Base-by-base conservation (phyloP, 2,329 filamentous ascomycete species). In the Diaporthe capsici region DNA sequence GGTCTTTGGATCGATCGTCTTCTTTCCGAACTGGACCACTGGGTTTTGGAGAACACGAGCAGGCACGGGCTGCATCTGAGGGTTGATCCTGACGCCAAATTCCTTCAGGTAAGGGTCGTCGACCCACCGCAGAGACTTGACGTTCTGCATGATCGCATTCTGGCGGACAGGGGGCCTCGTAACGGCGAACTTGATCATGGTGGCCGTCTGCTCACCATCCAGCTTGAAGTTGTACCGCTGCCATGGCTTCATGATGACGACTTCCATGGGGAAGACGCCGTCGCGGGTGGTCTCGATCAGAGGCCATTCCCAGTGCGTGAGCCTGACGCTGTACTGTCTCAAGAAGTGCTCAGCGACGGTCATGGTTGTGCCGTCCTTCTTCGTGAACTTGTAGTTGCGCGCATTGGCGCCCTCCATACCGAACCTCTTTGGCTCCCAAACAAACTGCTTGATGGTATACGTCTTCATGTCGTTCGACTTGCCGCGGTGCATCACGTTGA, bases 181-280 rank as follows among this genome's bases (percentile, higher is more conserved):
- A 6, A 98, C 96, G 0, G 96, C 96, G 80, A 96, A 95, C 83
- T 94, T 96, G 86, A 99, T 98, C 97, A 99, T 99, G 7, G 89
- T 85, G 0, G 93, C 86, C 0, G 96, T 98, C 85, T 98, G 89
- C 0, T 80, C 73, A 0, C 89, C 86, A 72, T 89, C 89, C 1
- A 94, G 82, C 83, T 94, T 94, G 84, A 86, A 93, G 0, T 86
- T 85, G 78, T 93, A 94, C 0, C 90, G 86, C 81, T 94, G 92
- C 81, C 90, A 88, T 0, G 86, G 83, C 49, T 86, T 80, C 9
- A 92, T 78, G 12, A 84, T 83, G 73, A 90, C 91, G 4, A 92
- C 82, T 78, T 94, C 92, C 84, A 93, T 89, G 0, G 92, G 92
- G 77, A 93, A 92, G 4, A 84, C 82, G 0, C 88, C 90, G 2